phyloP scores from a whole-genome alignment of 345 rosid species.

The Rhizophora mangle region DNA sequence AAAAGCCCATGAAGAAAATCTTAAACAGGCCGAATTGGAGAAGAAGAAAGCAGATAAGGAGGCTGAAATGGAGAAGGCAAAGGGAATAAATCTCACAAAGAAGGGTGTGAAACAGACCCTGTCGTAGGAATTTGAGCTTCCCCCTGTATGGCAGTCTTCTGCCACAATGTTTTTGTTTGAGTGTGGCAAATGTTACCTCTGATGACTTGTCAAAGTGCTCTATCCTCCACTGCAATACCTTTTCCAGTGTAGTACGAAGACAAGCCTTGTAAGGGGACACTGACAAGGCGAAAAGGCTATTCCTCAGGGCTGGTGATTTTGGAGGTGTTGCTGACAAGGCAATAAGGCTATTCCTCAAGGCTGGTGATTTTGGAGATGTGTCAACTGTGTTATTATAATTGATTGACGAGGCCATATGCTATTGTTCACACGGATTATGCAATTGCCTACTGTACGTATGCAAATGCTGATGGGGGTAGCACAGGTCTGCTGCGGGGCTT shows the following conservation, averaged over 20 bases:
- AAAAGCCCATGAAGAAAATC: constrained; percentile 91
- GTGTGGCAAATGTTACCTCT: constrained; percentile 20
- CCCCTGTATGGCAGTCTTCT: constrained; percentile 19
- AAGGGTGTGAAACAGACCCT: constrained; percentile 44
- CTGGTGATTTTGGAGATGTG: constrained; percentile 12
- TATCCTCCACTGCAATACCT: constrained; percentile 6
- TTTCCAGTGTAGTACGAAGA: constrained; percentile 1
- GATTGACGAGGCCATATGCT: too few relatives aligned
- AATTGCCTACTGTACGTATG: background rate
- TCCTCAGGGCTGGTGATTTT: constrained; percentile 21
- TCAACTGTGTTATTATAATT: too few relatives aligned
- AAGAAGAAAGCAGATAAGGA: constrained; percentile 90
- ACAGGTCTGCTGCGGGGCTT: constrained; percentile 1
- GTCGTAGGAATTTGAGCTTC: constrained; percentile 19
- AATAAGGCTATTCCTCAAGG: constrained; percentile 16
- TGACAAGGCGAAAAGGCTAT: constrained; percentile 6
- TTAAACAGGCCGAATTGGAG: constrained; percentile 84
- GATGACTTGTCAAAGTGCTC: constrained; percentile 17
- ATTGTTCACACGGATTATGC: background rate
- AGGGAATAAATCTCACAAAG: constrained; percentile 60
- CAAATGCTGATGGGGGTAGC: constrained; percentile 4
- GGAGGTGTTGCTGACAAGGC: constrained; percentile 10
- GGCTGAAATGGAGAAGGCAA: constrained; percentile 89
- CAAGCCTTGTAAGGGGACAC: constrained; percentile 16
- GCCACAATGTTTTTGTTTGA: constrained; percentile 13